Evolutionary conservation across 202 grass and related monocot genomes (phyloP), one percentile per base, ranked within the genome.

Genomic region (Setaria viridis): DNA sequence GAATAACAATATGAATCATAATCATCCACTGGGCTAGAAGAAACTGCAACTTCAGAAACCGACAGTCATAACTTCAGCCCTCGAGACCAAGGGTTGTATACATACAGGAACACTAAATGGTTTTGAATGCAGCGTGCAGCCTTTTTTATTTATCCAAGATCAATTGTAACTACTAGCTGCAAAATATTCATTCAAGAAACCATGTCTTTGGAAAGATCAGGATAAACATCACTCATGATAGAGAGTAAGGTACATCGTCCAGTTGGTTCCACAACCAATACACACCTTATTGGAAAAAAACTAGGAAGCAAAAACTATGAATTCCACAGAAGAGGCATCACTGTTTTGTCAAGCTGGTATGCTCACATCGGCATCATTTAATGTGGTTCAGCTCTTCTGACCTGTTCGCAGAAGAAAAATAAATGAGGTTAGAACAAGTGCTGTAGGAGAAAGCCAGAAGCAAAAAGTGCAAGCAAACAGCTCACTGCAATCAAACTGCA

Each of bases 381-480:
- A 58, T 42, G 50, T 45, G 49, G 16, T 78, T 91, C 85, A 88
- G 67, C 60, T 91, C 82, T 88, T 85, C 66, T 88, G 86, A 33
- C 85, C 89, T 91, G 82, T 45, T 82, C 49, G 78, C 2, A 34
- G n/a, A 85, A 59, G 19, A 9, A 42, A 53, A 88, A 60, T 0
- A 78, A 42, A 65, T 13, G 7, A 45, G 7, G 42, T 85, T 82
- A 85, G 89, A 59, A 80, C 21, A 30, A 62, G 58, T 30, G 21
- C 58, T 30, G 10, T 62, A 62, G 58, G 3, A 12, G 10, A 62
- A 62, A 62, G 11, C 21, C 9, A 62, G 7, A 62, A 30, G 58
- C 1, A 5, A 62, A 62, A 30, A 12, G 21, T 30, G 21, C 58
- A 76, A 8, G 73, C 19, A 73, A 10, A 49, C 34, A 78, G 32